phyloP scores from a whole-genome alignment of 139 green algal genomes.

The Chlorella vulgaris region DNA sequence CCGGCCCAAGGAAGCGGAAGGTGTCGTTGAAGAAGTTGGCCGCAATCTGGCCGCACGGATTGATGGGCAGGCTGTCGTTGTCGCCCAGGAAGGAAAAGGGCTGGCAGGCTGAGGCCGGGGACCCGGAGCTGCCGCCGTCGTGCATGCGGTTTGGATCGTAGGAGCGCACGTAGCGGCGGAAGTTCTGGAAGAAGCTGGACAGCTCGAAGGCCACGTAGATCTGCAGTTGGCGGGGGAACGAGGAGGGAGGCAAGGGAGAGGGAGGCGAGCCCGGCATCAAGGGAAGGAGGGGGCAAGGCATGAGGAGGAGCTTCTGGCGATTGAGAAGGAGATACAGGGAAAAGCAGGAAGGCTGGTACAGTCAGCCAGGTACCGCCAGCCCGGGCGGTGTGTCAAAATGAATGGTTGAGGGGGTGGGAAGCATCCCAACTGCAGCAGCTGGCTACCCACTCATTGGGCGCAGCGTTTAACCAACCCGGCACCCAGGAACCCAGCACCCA shows the following conservation, averaged over 20 bases:
- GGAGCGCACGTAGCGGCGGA: slow-evolving; percentile 87
- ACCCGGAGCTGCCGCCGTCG: slow-evolving; percentile 29
- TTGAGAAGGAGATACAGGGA: not conserved
- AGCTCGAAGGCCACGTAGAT: slow-evolving; percentile 96
- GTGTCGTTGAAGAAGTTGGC: slow-evolving; percentile 96
- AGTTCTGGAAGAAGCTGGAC: slow-evolving; percentile 92
- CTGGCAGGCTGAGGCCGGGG: slow-evolving; percentile 54
- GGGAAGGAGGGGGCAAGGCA: no score
- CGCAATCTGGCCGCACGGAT: slow-evolving; percentile 92
- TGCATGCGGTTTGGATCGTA: slow-evolving; percentile 79
- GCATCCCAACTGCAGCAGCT: no score
- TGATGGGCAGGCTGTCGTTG: slow-evolving; percentile 63
- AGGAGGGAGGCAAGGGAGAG: not conserved
- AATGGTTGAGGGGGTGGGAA: not conserved
- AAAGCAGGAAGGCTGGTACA: not conserved
- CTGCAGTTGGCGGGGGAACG: slow-evolving; percentile 13
- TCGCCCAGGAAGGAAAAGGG: slow-evolving; percentile 52
- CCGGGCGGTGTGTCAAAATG: not conserved
- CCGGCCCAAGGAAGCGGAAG: slow-evolving; percentile 47
- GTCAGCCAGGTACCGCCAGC: not conserved
- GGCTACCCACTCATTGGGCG: no score
- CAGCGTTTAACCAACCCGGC: not conserved
- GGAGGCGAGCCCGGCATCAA: not conserved
- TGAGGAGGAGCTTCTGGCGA: no score
- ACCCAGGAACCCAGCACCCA: not conserved